A percentile compares a stretch with the other conserved stretches of the same genome.
Evolutionary conservation across 31 red algal genomes (phyloP).

Genomic region (Asparagopsis taxiformis): DNA sequence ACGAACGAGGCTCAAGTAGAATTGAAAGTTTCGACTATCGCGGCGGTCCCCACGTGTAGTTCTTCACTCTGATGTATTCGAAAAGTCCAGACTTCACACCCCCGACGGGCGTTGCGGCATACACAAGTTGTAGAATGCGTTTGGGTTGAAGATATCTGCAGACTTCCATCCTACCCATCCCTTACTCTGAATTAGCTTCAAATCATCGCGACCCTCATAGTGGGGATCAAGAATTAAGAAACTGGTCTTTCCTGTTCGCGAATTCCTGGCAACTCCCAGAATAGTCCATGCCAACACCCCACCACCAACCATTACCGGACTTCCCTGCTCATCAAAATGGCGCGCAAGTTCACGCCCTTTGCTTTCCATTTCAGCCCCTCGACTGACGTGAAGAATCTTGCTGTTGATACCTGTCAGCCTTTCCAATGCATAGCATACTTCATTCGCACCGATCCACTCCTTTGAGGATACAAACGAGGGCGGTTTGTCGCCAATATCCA

Average conservation of each 20-base stretch:
- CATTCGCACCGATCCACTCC: slow-evolving; percentile 90
- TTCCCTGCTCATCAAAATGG: slow-evolving; percentile 70
- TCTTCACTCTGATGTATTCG: too few species aligned
- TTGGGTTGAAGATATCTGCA: slow-evolving; percentile 33
- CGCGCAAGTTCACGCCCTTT: slow-evolving; percentile 61
- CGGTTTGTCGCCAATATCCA: slow-evolving; percentile 86
- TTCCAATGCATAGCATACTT: slow-evolving; percentile 84
- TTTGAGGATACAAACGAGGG: slow-evolving; percentile 58
- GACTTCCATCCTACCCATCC: slow-evolving; percentile 72
- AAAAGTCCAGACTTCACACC: slow-evolving; percentile 22
- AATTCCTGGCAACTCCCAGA: slow-evolving; percentile 66
- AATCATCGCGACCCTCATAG: slow-evolving; percentile 74
- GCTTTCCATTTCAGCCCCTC: slow-evolving; percentile 75
- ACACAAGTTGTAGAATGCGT: slow-evolving; percentile 89
- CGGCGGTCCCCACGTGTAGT: too few species aligned
- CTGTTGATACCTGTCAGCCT: slow-evolving; percentile 64
- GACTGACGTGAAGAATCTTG: slow-evolving; percentile 74
- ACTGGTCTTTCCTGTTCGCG: slow-evolving; percentile 53
- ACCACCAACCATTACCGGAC: slow-evolving; percentile 91
- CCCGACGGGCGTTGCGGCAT: slow-evolving; percentile 61
- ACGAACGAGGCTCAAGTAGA: too few species aligned
- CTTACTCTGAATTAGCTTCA: slow-evolving; percentile 57
- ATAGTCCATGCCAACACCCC: slow-evolving; percentile 85
- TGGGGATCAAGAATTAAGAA: slow-evolving; percentile 92
- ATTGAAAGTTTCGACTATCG: too few species aligned